phyloP scores from a whole-genome alignment of 176 grass and related monocot genomes.

The Rhynchospora tenuis region DNA sequence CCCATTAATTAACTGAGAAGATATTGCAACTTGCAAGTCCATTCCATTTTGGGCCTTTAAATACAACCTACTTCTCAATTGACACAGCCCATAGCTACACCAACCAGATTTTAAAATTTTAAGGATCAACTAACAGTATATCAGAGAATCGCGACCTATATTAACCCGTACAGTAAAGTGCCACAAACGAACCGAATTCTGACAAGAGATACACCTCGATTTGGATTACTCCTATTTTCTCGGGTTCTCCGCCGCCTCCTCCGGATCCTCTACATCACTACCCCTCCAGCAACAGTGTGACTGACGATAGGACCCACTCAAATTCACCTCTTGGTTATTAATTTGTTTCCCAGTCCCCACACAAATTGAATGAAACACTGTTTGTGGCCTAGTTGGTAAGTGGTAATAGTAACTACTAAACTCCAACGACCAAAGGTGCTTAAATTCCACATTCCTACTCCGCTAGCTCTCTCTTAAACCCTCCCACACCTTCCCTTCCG shows the following conservation, averaged over 20 bases:
- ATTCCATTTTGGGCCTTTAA: neutral
- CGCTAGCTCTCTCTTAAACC: neutral
- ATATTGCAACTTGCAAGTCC: too few species aligned
- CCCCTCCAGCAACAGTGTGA: neutral
- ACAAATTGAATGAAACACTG: too few species aligned
- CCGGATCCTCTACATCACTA: neutral
- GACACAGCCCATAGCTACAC: too few species aligned
- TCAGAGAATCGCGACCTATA: too few species aligned
- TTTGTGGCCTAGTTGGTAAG: too few species aligned
- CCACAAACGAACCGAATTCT: neutral
- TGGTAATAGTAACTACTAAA: neutral
- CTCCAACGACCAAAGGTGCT: neutral
- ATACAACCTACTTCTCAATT: neutral
- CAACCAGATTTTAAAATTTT: too few species aligned
- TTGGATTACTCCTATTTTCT: slow-evolving; percentile 4
- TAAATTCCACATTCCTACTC: too few species aligned
- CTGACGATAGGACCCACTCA: neutral
- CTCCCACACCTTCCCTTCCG: neutral
- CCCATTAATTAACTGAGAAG: too few species aligned
- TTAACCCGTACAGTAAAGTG: too few species aligned
- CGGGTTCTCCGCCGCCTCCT: neutral
- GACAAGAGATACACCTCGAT: neutral
- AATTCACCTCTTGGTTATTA: neutral
- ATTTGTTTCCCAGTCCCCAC: neutral
- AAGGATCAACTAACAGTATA: too few species aligned